Conservation (phyloP, 2,329 filamentous ascomycete genomes). For the Fusarium stilboides region DNA sequence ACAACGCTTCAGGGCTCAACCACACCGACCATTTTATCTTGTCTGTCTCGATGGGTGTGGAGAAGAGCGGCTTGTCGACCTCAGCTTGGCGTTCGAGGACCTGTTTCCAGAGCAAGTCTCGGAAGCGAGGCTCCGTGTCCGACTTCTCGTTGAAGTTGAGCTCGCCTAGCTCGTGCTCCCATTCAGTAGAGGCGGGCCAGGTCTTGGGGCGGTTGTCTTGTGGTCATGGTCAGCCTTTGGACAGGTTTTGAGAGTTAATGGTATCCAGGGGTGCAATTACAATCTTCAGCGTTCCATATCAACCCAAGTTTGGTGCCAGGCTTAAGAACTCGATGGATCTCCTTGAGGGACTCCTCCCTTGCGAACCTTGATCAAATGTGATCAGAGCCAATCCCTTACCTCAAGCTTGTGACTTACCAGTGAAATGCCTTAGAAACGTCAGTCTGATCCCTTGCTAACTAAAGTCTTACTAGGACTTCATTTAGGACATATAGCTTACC, state of each 20-base stretch:
- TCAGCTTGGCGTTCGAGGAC: conserved; percentile 74
- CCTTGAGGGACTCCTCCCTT: conserved; percentile 71
- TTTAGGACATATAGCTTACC: conserved; percentile 61
- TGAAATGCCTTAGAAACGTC: conserved; percentile 63
- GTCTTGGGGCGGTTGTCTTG: conserved; percentile 74
- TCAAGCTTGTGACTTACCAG: conserved; percentile 61
- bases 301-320: conserved; percentile 73
- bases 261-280: conserved; percentile 57
- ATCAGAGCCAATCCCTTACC: conserved; percentile 1
- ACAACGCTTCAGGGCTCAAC: conserved; percentile 74
- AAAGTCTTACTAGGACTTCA: background rate
- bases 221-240: background rate
- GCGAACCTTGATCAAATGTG: conserved; percentile 74
- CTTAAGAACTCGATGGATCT: conserved; percentile 77
- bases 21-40: conserved; percentile 56
- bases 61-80: conserved; percentile 65
- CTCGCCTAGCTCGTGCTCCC: conserved; percentile 75
- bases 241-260: background rate
- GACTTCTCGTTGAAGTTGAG: conserved; percentile 66
- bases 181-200: conserved; percentile 70
- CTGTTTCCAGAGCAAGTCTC: conserved; percentile 73
- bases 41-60: conserved; percentile 72
- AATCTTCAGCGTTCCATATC: conserved; percentile 83
- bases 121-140: conserved; percentile 75
- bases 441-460: conserved; percentile 12